Evolutionary conservation across 2,329 filamentous ascomycete species (phyloP).

Genomic region (Pestalotiopsis fici): DNA sequence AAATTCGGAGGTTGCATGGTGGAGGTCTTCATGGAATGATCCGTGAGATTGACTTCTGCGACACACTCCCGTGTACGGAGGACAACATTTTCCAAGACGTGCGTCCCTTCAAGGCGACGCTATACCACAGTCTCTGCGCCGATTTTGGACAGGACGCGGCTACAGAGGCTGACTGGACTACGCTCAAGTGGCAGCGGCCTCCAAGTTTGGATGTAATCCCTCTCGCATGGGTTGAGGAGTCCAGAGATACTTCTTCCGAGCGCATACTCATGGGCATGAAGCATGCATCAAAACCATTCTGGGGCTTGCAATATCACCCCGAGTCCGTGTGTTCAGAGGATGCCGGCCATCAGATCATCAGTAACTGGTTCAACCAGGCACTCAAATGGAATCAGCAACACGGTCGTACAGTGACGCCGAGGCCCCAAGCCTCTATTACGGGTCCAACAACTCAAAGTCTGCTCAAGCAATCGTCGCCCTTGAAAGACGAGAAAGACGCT

Average conservation of each 20-base stretch:
- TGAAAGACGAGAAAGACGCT: background rate
- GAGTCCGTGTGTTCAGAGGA: conserved; percentile 83
- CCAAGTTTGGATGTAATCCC: conserved; percentile 48
- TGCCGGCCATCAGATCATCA: conserved; percentile 63
- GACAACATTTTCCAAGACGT: conserved; percentile 68
- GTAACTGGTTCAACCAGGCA: conserved; percentile 74
- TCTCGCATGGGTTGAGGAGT: conserved; percentile 63
- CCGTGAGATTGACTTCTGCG: conserved; percentile 60
- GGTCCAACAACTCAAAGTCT: conserved; percentile 33
- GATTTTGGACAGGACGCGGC: conserved; percentile 52
- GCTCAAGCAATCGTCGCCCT: conserved; percentile 22
- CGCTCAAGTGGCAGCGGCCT: conserved; percentile 38
- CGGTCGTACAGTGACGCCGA: conserved; percentile 9
- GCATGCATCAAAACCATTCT: conserved; percentile 72
- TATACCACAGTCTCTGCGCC: conserved; percentile 70
- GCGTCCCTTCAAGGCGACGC: conserved; percentile 65
- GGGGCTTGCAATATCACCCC: conserved; percentile 88
- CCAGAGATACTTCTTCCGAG: conserved; percentile 38
- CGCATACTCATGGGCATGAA: conserved; percentile 75
- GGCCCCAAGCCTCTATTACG: background rate
- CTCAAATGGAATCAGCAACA: conserved; percentile 51
- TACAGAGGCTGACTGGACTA: conserved; percentile 34
- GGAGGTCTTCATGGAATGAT: conserved; percentile 84
- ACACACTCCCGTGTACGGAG: conserved; percentile 21
- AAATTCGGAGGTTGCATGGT: conserved; percentile 61